Base-by-base conservation (phyloP, 305 asterid genomes). In the Salvia sclarea region DNA sequence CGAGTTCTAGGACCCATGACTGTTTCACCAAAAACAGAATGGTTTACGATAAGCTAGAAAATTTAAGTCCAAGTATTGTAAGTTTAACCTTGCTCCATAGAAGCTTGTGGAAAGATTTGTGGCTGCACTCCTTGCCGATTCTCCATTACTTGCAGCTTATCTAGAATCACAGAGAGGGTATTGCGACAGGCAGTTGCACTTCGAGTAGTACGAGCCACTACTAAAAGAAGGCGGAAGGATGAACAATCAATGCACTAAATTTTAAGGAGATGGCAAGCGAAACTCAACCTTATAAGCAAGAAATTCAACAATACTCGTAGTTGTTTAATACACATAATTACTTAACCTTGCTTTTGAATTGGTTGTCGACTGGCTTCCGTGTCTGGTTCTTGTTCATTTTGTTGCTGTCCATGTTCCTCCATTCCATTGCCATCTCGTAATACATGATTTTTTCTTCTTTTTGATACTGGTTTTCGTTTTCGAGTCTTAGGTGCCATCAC, bases 401-500 rank as follows among this genome's bases (percentile, higher is more conserved):
- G 30, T 9, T 10, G 35, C 11, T 31, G 25, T 7, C 38, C 60
- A 7, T 16, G 45, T 35, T 58, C 47, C 45, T 33, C 64, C 14
- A 16, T 35, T 17, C 44, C 64, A 58, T 1, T 47, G 14, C 2
- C 28, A 58, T 17, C 64, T 17, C 30, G 47, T 35, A 7, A 33
- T 58, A 9, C 47, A 3, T 33, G n/a, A 17, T 33, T 58, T 2
- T n/a, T 1, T 33, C 28, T 16, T 58, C 64, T 33, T 18, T 33
- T 58, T 2, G 25, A 45, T 9, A 4, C 30, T 8, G n/a, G 28
- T 31, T n/a, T n/a, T n/a, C n/a, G n/a, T n/a, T 58, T 58, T 14
- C 64, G 64, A 58, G 64, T 58, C 12, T 47, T 58, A 8, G 64
- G 64, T 17, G 64, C 64, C 64, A 58, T 58, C 64, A 33, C 30